Evolutionary conservation across 2,329 filamentous ascomycete species (phyloP), one percentile per base, ranked within the genome.

Genomic region (Cadophora gregata): DNA sequence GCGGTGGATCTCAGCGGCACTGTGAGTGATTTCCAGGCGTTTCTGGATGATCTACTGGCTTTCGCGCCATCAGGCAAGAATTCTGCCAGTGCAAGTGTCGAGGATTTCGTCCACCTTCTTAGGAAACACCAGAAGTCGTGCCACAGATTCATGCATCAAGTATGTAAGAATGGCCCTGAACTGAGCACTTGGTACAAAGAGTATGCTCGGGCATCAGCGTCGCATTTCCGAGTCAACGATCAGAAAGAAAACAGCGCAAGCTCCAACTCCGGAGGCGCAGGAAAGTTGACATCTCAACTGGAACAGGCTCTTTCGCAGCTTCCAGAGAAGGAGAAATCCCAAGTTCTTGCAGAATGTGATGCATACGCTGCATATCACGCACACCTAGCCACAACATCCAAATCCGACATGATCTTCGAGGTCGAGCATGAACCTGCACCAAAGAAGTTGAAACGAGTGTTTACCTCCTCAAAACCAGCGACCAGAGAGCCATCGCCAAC

Each of bases 121-220:
- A 84, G 85, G 69, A 86, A 86, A 63, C 90, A 94, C 72, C 84
- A 87, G 45, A 80, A 81, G 1, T 82, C 88, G 2, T 79, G 87
- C 55, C 92, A 93, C 79, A 86, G 84, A 61, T 94, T 91, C 81
- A 76, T 93, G 3, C 90, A 93, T 70, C 86, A 90, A 63, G 81
- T 92, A 10, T 86, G 86, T 4, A 86, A 85, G 69, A 89, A 89
- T 36, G 91, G 90, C 36, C n/a, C 74, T 85, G 27, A 85, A 83
- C 65, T 66, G 71, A 0, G 73, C 10, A 47, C 48, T 6, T 65
- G 56, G 33, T 72, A 67, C 36, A 53, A 62, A 51, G 59, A 64
- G 2, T 72, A 62, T 38, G 62, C 59, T 31, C 63, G 66, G 61
- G 29, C 65, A 25, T 75, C 65, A n/a, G 59, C 62, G 14, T 31